Percentiles rank a stretch among this genome's conserved stretches.
These are phyloP conservation scores for Chytriomyces hyalinus DNA, from an alignment of 192 early-diverging fungal genomes.

Conservation along the genomic window DNA sequence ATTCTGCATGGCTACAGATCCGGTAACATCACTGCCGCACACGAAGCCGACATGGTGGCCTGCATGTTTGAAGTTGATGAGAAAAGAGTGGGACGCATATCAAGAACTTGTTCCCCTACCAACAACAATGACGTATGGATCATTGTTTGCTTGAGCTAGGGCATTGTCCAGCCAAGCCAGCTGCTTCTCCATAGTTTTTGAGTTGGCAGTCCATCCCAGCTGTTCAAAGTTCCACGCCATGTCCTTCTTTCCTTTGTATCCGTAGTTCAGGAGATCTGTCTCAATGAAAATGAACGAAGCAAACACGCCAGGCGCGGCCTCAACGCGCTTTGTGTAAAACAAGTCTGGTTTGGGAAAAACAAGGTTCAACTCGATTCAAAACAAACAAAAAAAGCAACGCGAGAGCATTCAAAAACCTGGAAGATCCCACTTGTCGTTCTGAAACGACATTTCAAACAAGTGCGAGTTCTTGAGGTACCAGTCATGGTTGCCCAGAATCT, in stretches of 20 bases:
- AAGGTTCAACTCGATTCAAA: too few relatives aligned
- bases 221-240: conserved; percentile 4
- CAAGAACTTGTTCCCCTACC: conserved; percentile 17
- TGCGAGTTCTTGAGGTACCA: conserved; percentile 12
- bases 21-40: background rate
- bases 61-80: background rate
- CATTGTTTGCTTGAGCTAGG: conserved; percentile 20
- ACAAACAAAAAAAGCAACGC: too few relatives aligned
- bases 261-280: conserved; percentile 24
- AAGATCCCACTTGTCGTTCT: conserved; percentile 9
- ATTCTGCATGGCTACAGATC: background rate
- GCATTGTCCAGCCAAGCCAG: conserved; percentile 24
- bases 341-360: background rate
- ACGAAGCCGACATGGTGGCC: background rate
- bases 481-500: conserved; percentile 28
- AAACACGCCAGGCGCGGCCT: conserved; percentile 4
- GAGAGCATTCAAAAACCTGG: background rate
- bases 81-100: background rate
- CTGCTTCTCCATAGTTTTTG: conserved; percentile 19
- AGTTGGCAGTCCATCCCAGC: conserved; percentile 15
- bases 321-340: conserved; percentile 26
- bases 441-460: background rate
- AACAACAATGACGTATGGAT: conserved; percentile 27
- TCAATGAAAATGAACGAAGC: conserved; percentile 38
- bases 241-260: background rate